Percentiles rank a stretch among this genome's conserved stretches.
Evolutionary conservation across 805 yeast species (phyloP).

Genomic region (Saccharomycopsis capsularis): DNA sequence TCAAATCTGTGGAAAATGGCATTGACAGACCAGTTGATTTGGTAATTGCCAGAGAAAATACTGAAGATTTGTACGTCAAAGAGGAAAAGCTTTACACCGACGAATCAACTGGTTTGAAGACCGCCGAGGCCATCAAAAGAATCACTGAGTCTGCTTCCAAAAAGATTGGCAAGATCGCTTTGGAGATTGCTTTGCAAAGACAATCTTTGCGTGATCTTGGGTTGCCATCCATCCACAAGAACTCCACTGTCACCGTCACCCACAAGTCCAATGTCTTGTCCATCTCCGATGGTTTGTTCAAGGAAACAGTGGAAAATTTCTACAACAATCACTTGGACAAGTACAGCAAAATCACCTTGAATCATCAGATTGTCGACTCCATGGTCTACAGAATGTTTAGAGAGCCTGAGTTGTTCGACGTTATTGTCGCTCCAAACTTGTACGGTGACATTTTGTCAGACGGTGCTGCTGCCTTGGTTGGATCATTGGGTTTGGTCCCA

Average conservation of each 20-base stretch:
- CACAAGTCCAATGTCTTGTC: slow-evolving; percentile 95
- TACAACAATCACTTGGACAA: slow-evolving; percentile 34
- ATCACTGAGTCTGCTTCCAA: slow-evolving; percentile 82
- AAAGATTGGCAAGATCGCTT: slow-evolving; percentile 84
- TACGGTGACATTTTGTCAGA: slow-evolving; percentile 96
- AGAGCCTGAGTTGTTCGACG: slow-evolving; percentile 96
- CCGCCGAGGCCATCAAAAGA: slow-evolving; percentile 97
- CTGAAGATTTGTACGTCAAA: slow-evolving; percentile 95
- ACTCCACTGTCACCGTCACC: slow-evolving; percentile 63
- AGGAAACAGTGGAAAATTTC: slow-evolving; percentile 70
- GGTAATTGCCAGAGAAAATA: slow-evolving; percentile 97
- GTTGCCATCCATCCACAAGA: slow-evolving; percentile 48
- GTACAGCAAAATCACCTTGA: slow-evolving; percentile 57
- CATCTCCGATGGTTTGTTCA: slow-evolving; percentile 89
- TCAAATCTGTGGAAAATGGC: slow-evolving; percentile 80
- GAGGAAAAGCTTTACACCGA: slow-evolving; percentile 69
- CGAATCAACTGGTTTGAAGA: slow-evolving; percentile 73
- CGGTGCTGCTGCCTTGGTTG: slow-evolving; percentile 97
- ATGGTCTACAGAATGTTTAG: slow-evolving; percentile 99
- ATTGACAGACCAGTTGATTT: slow-evolving; percentile 83
- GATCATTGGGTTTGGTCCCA: slow-evolving; percentile 96
- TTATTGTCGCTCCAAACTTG: slow-evolving; percentile 96
- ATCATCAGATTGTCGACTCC: slow-evolving; percentile 97
- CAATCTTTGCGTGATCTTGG: slow-evolving; percentile 66
- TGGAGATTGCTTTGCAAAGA: slow-evolving; percentile 89